phyloP scores from a whole-genome alignment of 176 grass and related monocot species.

The Microstegium vimineum region DNA sequence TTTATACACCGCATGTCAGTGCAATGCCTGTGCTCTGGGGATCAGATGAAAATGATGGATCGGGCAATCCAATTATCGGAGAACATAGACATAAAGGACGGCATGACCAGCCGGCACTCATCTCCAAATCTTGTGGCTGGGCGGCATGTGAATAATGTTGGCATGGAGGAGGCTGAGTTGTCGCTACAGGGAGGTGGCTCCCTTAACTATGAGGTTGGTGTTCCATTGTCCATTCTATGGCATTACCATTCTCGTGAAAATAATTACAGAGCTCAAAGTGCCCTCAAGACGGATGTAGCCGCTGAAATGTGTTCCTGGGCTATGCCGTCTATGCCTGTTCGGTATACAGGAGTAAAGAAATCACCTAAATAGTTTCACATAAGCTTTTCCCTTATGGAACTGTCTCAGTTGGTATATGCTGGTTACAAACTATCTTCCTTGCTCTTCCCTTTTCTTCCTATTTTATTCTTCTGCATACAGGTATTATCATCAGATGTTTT shows the following conservation, averaged over 20 bases:
- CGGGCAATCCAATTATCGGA: too few species aligned
- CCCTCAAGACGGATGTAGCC: too few species aligned
- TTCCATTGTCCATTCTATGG: constrained; percentile 7
- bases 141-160: too few species aligned
- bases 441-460: neutral
- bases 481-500: constrained; percentile 12
- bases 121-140: too few species aligned
- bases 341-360: too few species aligned
- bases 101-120: neutral
- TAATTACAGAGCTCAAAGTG: neutral
- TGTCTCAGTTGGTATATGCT: too few species aligned
- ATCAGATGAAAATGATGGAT: neutral
- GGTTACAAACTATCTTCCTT: neutral
- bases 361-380: too few species aligned
- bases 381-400: too few species aligned
- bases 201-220: constrained; percentile 75
- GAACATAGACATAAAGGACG: too few species aligned
- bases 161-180: neutral
- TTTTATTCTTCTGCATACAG: neutral
- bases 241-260: neutral
- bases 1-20: constrained; percentile 19
- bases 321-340: too few species aligned
- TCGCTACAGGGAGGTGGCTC: constrained; percentile 59
- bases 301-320: too few species aligned
- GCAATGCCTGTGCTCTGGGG: constrained; percentile 33